A percentile compares a stretch with the other conserved stretches of the same genome.
These are phyloP conservation scores for Calocera cornea DNA, from an alignment of 768 basidiomycete species.

Conservation along the genomic window DNA sequence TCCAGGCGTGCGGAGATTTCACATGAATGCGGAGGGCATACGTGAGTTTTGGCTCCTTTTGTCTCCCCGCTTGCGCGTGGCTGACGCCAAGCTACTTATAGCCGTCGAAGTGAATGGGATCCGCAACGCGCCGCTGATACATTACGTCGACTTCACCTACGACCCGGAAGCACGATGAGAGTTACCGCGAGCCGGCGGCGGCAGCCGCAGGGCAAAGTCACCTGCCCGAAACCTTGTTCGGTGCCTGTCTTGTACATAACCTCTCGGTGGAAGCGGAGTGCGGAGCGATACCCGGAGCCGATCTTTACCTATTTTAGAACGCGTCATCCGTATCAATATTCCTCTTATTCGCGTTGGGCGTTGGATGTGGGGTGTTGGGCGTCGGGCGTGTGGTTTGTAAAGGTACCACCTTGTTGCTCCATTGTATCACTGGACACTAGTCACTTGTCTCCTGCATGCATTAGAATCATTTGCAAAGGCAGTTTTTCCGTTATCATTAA, in stretches of 20 bases:
- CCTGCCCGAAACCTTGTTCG: background rate
- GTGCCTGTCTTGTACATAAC: background rate
- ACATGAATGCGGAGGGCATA: conserved; percentile 1
- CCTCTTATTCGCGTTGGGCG: background rate
- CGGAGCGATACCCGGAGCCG: background rate
- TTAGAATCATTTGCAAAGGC: background rate
- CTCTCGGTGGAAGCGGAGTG: background rate
- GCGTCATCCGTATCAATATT: background rate
- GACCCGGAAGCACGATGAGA: background rate
- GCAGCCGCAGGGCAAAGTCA: no score
- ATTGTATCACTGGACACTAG: background rate
- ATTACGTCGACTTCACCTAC: background rate
- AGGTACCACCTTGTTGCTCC: background rate
- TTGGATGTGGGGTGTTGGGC: background rate
- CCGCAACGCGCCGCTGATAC: background rate
- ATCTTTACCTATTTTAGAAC: background rate
- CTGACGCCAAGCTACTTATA: background rate
- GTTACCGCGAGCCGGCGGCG: no score
- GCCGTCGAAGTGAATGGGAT: conserved; percentile 1
- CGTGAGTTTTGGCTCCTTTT: background rate
- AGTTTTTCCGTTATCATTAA: no score
- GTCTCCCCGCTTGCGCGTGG: background rate
- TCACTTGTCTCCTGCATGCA: background rate
- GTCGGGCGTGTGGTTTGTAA: background rate
- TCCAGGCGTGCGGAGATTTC: background rate